Evolutionary conservation across 192 early-diverging fungal genomes (phyloP).

Genomic region (Linnemannia elongata): DNA sequence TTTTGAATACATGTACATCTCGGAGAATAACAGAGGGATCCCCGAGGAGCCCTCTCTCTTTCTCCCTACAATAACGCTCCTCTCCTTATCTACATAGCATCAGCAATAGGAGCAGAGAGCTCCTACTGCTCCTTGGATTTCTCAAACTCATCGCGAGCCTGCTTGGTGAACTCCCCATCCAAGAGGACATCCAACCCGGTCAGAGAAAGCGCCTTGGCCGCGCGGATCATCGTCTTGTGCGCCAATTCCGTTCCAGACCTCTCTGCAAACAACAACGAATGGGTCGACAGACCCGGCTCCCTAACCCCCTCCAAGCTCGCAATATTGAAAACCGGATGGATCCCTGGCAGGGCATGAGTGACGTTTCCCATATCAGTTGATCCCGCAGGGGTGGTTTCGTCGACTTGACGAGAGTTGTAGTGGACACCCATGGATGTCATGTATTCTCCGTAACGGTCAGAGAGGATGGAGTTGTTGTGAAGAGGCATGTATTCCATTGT

Average conservation of each 20-base stretch:
- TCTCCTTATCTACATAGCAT: neutral
- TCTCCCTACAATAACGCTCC: neutral
- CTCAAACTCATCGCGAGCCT: slow-evolving; percentile 59
- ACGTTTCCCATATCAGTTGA: slow-evolving; percentile 85
- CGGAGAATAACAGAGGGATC: neutral
- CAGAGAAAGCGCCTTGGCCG: slow-evolving; percentile 65
- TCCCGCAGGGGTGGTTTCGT: slow-evolving; percentile 56
- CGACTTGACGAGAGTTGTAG: slow-evolving; percentile 43
- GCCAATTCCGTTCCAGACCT: slow-evolving; percentile 71
- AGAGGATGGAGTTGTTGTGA: slow-evolving; percentile 70
- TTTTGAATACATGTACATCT: neutral
- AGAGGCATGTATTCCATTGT: slow-evolving; percentile 57
- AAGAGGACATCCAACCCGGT: slow-evolving; percentile 64
- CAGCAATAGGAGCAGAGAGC: neutral
- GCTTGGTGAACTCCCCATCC: slow-evolving; percentile 62
- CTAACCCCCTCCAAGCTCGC: slow-evolving; percentile 64
- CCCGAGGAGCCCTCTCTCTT: neutral
- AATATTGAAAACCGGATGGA: slow-evolving; percentile 70
- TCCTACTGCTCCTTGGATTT: slow-evolving; percentile 18
- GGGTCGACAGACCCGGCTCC: slow-evolving; percentile 62
- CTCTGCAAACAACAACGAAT: slow-evolving; percentile 75
- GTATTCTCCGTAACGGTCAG: slow-evolving; percentile 60
- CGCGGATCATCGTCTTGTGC: slow-evolving; percentile 67
- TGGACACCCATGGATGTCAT: slow-evolving; percentile 62
- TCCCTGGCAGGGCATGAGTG: slow-evolving; percentile 70